Percentiles rank a stretch among this genome's conserved stretches.
phyloP scores from a whole-genome alignment of 306 rosid genomes.

The Fagus crenata region DNA sequence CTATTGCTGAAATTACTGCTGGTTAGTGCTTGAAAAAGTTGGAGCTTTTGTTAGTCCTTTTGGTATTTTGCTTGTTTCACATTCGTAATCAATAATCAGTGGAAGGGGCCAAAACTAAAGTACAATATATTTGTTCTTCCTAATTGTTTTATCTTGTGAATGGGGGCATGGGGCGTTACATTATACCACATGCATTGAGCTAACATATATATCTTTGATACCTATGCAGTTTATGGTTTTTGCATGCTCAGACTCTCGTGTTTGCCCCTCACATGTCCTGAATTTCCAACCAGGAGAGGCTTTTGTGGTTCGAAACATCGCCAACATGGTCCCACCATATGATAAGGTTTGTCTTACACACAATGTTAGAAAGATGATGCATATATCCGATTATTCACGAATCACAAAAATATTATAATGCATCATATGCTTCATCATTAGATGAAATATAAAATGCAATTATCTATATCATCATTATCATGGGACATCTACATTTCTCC shows the following conservation, averaged over 20 bases:
- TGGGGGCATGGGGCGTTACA: too few relatives aligned
- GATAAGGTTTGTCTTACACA: slow-evolving; percentile 57
- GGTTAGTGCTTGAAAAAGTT: not conserved
- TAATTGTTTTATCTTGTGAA: too few relatives aligned
- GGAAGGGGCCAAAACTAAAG: too few relatives aligned
- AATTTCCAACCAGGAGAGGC: slow-evolving; percentile 97
- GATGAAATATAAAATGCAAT: not conserved
- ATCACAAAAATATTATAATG: too few relatives aligned
- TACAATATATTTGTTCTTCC: too few relatives aligned
- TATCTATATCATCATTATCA: too few relatives aligned
- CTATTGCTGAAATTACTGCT: not conserved
- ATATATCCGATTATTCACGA: too few relatives aligned
- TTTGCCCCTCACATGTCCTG: slow-evolving; percentile 88
- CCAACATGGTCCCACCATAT: slow-evolving; percentile 94
- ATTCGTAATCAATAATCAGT: too few relatives aligned
- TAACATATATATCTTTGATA: not conserved
- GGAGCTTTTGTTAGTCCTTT: not conserved
- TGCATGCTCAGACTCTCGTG: slow-evolving; percentile 98
- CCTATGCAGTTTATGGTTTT: slow-evolving; percentile 84
- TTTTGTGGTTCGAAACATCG: slow-evolving; percentile 89
- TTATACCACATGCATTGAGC: too few relatives aligned
- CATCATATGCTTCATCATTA: not conserved
- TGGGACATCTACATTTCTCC: too few relatives aligned
- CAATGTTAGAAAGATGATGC: too few relatives aligned
- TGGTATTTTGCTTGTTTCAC: too few relatives aligned